Conservation (phyloP, 208 protist genomes). For the Leishmania turanica region DNA sequence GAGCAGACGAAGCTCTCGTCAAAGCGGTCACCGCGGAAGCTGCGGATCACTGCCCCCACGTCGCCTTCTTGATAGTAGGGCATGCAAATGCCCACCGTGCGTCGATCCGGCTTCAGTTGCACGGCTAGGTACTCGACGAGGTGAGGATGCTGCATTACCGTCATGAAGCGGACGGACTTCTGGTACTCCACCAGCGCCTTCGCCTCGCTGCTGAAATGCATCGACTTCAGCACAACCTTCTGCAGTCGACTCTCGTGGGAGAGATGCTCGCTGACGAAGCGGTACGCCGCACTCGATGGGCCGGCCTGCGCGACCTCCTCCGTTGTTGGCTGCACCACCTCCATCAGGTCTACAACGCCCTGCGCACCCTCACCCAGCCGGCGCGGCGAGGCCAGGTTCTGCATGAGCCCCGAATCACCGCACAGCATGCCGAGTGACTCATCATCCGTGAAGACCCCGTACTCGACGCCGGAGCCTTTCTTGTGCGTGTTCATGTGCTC, state of each 20-base stretch:
- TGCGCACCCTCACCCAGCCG: constrained; percentile 67
- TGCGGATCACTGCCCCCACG: constrained; percentile 48
- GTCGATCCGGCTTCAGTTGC: constrained; percentile 51
- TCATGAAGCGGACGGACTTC: constrained; percentile 75
- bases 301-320: constrained; percentile 33
- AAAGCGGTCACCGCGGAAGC: constrained; percentile 46
- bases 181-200: constrained; percentile 55
- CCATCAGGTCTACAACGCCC: constrained; percentile 58
- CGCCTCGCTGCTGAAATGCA: constrained; percentile 35
- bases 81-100: constrained; percentile 71
- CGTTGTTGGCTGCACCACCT: constrained; percentile 33
- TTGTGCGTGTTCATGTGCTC: constrained; percentile 69
- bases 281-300: constrained; percentile 27
- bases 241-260: constrained; percentile 21
- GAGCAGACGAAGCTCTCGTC: constrained; percentile 62
- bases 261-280: constrained; percentile 36
- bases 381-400: constrained; percentile 30
- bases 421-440: constrained; percentile 54
- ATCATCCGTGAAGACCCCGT: constrained; percentile 57
- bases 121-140: constrained; percentile 81
- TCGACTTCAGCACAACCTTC: constrained; percentile 65
- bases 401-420: constrained; percentile 71
- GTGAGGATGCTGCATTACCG: constrained; percentile 56
- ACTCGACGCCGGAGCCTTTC: constrained; percentile 48
- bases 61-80: constrained; percentile 74